Evolutionary conservation across 306 rosid genomes (phyloP), one percentile per base, ranked within the genome.

Genomic region (Vicia faba): DNA sequence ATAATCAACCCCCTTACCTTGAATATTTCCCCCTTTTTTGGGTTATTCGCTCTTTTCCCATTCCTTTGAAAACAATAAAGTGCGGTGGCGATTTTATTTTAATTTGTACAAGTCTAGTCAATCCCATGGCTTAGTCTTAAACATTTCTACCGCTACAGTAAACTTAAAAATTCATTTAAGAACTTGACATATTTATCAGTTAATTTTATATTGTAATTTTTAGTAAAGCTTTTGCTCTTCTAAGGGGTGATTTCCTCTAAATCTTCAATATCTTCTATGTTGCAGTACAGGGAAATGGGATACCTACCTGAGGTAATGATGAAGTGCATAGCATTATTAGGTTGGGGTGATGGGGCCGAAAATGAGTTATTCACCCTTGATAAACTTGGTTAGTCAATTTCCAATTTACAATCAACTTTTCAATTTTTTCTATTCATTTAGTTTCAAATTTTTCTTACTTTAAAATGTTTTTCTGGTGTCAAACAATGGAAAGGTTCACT

Each of bases 261-360:
- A 51, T 15, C 66, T 69, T 63, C 62, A 20, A 68, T 64, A 57
- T 61, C 55, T 73, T 7, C 61, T 76, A 20, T 20, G 23, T 66
- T 20, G 79, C 86, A 89, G 98, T 93, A 75, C 83, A 88, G 79
- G 88, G 97, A 93, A 88, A 89, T 93, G 95, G 98, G 98, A 41
- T 93, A 93, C 81, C 78, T 88, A 54, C 96, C 97, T 11, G 83
- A 89, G 81, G 96, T 86, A 79, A 84, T 93, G 93, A 93, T 84
- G 74, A 93, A 93, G 82, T 93, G 89, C 84, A 80, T 93, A 69
- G 93, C 98, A 45, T 78, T 93, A 61, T 88, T 93, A 84, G 97
- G 98, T 68, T 93, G 98, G 98, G 96, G 98, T 2, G 97, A 93
- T 78, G 97, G 96, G 51, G 89, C 97, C 2, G 98, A 89, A 72